A percentile compares a stretch with the other conserved stretches of the same genome.
These are phyloP conservation scores for Podila horticola DNA, from an alignment of 192 early-diverging fungal species.

Conservation along the genomic window DNA sequence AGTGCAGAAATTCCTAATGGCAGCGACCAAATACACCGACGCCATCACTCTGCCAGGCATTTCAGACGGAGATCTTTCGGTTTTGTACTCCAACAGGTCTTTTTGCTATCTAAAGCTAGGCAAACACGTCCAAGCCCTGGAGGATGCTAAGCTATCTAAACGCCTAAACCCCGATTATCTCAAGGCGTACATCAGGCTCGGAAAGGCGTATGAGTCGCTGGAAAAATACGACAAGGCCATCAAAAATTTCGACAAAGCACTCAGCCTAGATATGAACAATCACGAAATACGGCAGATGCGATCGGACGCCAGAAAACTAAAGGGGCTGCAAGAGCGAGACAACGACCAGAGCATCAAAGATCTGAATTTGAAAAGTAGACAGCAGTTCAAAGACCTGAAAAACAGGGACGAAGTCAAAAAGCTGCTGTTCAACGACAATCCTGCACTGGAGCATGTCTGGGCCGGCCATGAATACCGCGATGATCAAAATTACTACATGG, in stretches of 20 bases:
- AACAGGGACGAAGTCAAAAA: conserved; percentile 18
- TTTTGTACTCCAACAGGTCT: conserved; percentile 44
- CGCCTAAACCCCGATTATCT: conserved; percentile 41
- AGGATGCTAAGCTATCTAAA: conserved; percentile 39
- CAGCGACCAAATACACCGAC: conserved; percentile 40
- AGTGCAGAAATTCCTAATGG: conserved; percentile 26
- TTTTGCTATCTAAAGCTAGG: conserved; percentile 31
- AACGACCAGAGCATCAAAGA: conserved; percentile 34
- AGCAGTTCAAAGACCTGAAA: conserved; percentile 38
- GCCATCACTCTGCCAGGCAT: conserved; percentile 40
- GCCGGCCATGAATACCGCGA: conserved; percentile 43
- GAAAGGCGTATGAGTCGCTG: conserved; percentile 34
- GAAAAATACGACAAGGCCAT: conserved; percentile 44
- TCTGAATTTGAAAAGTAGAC: conserved; percentile 26
- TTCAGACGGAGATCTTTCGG: conserved; percentile 31
- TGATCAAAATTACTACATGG: conserved; percentile 26
- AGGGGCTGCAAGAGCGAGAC: conserved; percentile 36
- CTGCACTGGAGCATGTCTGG: conserved; percentile 43
- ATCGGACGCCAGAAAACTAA: conserved; percentile 31
- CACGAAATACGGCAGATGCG: conserved; percentile 40
- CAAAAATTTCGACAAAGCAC: conserved; percentile 41
- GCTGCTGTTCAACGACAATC: conserved; percentile 20
- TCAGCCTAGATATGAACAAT: conserved; percentile 42
- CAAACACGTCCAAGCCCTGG: conserved; percentile 31
- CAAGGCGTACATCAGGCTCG: conserved; percentile 42